These are phyloP conservation scores for Russula vinacea DNA, from an alignment of 768 basidiomycete species.

Conservation along the genomic window DNA sequence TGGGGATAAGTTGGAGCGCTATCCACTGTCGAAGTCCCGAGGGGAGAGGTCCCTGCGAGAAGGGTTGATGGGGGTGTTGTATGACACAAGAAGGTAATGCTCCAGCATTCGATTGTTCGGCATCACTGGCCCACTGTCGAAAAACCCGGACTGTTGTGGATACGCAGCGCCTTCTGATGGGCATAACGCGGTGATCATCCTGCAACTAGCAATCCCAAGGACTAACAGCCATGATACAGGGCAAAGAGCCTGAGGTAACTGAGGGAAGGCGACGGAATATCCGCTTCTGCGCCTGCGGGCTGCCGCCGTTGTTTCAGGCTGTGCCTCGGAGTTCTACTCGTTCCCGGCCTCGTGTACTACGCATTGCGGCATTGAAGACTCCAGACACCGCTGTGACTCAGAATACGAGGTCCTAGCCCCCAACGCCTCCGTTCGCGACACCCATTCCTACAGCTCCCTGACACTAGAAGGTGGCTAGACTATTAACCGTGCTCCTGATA, in stretches of 20 bases:
- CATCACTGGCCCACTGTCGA: background rate
- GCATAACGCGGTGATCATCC: background rate
- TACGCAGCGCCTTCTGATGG: background rate
- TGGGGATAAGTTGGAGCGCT: background rate
- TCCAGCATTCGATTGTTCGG: background rate
- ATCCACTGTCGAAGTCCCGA: background rate
- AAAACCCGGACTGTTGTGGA: background rate
- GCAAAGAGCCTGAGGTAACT: background rate
- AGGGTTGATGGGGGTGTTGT: background rate
- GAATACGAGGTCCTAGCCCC: background rate
- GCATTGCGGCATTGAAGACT: background rate
- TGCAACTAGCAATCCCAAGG: background rate
- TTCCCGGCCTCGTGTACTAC: slow-evolving; percentile 9
- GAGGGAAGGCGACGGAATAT: background rate
- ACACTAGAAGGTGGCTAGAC: background rate
- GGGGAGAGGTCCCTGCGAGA: background rate
- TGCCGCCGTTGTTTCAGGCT: background rate
- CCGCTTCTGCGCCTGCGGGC: background rate
- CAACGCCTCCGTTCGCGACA: background rate
- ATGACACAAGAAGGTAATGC: background rate
- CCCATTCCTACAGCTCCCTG: background rate
- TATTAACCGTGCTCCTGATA: background rate
- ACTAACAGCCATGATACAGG: background rate
- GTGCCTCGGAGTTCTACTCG: background rate
- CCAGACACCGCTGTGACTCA: background rate